Base-by-base conservation (phyloP, 2,329 filamentous ascomycete genomes). In the Bimuria novae-zelandiae region DNA sequence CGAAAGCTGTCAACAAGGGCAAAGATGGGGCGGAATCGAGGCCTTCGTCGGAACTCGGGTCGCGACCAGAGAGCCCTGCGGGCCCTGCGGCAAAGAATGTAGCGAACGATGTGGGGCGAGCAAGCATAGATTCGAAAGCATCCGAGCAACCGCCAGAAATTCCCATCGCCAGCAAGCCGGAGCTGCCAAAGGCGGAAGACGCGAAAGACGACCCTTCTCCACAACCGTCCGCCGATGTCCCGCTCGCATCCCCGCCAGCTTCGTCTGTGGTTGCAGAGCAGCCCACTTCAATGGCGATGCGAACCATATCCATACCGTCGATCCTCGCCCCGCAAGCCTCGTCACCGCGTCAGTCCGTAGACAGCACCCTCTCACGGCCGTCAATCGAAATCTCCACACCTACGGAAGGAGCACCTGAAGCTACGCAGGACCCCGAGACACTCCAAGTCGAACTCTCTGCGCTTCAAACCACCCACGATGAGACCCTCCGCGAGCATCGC, bases 1-100 rank as follows among this genome's bases (percentile, higher is more conserved):
- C 93, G 25, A 90, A 90, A 68, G 94, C 92, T 25, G 85, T 97
- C 65, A 90, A 88, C 3, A 88, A 88, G 54, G 90, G 89, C 67
- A 83, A 81, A 52, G 76, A 79, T n/a, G 71, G 77, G 2, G 70
- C 74, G 33, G 79, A 77, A 49, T 68, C 78, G 25, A 78, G 76
- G 57, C 74, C 81, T 22, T 77, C 79, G 7, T 81, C 80, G 41
- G 79, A 77, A 27, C 63, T 77, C 19, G 74, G 79, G 4, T 82
- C 82, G n/a, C 75, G 82, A 46, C 76, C 80, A 21, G 76, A 81
- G 58, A 87, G 80, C 56, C 81, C 83, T 14, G 77, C 75, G 30
- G 75, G 80, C 56, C 81, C 83, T 14, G 77, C 75, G 30, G 75
- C 78, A 51, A 63, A 61, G 39, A 67, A 52, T 43, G 49, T 63